Conservation (phyloP, 768 basidiomycete species). For the Leccinellum rugosiceps region DNA sequence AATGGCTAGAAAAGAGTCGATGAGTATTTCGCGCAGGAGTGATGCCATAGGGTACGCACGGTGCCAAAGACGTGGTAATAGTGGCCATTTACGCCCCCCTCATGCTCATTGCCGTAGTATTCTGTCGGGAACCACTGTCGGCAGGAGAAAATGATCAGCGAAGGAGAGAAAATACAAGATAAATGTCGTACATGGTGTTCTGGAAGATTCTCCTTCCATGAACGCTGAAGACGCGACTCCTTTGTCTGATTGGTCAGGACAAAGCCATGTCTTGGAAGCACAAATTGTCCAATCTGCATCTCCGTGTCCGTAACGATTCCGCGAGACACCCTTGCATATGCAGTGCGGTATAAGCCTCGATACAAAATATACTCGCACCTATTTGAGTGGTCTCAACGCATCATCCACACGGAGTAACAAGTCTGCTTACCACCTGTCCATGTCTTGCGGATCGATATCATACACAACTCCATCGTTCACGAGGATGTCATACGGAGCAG, state of each 20-base stretch:
- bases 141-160: constrained; percentile 1
- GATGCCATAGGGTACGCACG: constrained; percentile 36
- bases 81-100: constrained; percentile 65
- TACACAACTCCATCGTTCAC: constrained; percentile 75
- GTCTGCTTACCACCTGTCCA: constrained; percentile 59
- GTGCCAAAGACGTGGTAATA: constrained; percentile 76
- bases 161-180: not conserved
- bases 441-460: constrained; percentile 74
- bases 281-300: constrained; percentile 83
- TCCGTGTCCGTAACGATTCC: constrained; percentile 89
- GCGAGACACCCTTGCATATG: constrained; percentile 81
- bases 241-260: constrained; percentile 55
- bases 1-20: constrained; percentile 37
- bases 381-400: not conserved
- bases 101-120: constrained; percentile 54
- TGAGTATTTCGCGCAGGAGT: not conserved
- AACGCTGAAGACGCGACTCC: constrained; percentile 63
- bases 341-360: constrained; percentile 71
- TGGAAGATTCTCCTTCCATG: constrained; percentile 63
- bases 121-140: constrained; percentile 73
- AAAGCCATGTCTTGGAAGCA: constrained; percentile 59
- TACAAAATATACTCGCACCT: constrained; percentile 94
- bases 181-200: constrained; percentile 52
- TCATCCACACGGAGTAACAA: not conserved
- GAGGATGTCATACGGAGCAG: constrained; percentile 73